Evolutionary conservation across 495 filamentous ascomycete species (phyloP).

Genomic region (Daldinia vernicosa): DNA sequence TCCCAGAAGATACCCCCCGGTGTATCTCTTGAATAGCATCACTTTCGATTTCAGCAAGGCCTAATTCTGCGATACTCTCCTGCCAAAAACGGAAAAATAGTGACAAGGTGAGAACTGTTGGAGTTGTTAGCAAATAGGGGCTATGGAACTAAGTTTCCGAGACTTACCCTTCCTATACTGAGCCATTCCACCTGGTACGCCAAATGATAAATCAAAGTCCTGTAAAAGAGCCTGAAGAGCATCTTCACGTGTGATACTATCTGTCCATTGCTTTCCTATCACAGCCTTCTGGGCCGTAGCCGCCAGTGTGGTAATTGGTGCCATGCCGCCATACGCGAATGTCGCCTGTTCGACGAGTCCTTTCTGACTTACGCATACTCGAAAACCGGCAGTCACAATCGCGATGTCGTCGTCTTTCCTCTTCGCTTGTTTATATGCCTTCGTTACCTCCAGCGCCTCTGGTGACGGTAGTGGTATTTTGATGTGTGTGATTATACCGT

Average conservation of each 20-base stretch:
- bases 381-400: constrained; percentile 81
- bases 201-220: constrained; percentile 79
- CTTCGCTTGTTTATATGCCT: constrained; percentile 85
- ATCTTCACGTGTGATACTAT: constrained; percentile 73
- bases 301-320: constrained; percentile 75
- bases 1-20: constrained; percentile 63
- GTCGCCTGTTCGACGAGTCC: constrained; percentile 69
- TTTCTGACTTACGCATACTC: constrained; percentile 65
- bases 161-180: constrained; percentile 76
- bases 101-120: constrained; percentile 61
- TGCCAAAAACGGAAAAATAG: constrained; percentile 82
- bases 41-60: constrained; percentile 47
- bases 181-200: constrained; percentile 88
- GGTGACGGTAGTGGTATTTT: constrained; percentile 69
- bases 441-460: constrained; percentile 65
- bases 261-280: constrained; percentile 72
- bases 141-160: constrained; percentile 35
- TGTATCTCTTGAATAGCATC: constrained; percentile 65
- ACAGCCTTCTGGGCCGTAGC: constrained; percentile 69
- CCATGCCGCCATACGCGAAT: constrained; percentile 82
- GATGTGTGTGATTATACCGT: constrained; percentile 78
- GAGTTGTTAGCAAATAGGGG: constrained; percentile 10
- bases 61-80: constrained; percentile 51
- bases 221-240: constrained; percentile 75
- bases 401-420: constrained; percentile 89